Conservation (phyloP, 1,284 basidiomycete genomes). For the Pseudozyma hubeiensis region DNA sequence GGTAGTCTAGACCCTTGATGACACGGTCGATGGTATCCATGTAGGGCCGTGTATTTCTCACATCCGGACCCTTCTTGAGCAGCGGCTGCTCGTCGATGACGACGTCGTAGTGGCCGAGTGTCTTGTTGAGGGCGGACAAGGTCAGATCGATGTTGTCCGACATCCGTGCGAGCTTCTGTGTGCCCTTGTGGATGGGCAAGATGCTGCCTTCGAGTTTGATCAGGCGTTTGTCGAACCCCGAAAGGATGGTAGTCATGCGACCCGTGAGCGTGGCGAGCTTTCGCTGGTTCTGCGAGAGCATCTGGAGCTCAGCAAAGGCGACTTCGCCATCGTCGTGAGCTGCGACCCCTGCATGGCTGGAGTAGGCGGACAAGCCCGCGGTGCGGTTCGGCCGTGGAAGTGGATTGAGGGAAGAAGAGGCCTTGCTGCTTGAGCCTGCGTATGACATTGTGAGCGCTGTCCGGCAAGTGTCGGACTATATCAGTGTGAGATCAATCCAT, state of each 20-base stretch:
- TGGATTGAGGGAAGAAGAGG: conserved; percentile 15
- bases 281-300: conserved; percentile 69
- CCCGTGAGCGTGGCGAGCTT: conserved; percentile 68
- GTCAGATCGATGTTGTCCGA: conserved; percentile 61
- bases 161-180: conserved; percentile 63
- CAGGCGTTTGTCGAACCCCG: conserved; percentile 70
- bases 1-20: conserved; percentile 55
- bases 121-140: conserved; percentile 59
- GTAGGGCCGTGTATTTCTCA: conserved; percentile 59
- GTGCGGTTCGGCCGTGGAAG: conserved; percentile 6
- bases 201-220: conserved; percentile 66
- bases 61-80: conserved; percentile 61
- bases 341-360: conserved; percentile 2
- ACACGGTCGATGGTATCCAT: conserved; percentile 64
- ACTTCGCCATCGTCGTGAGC: conserved; percentile 53
- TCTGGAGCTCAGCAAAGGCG: conserved; percentile 69
- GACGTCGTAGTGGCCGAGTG: conserved; percentile 63
- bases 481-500: too few species aligned
- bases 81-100: conserved; percentile 64
- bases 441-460: conserved; percentile 19
- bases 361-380: conserved; percentile 9
- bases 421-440: conserved; percentile 18
- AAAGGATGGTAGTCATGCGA: conserved; percentile 69
- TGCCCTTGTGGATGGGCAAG: conserved; percentile 65
- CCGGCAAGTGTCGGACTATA: not conserved